Evolutionary conservation across 2,329 filamentous ascomycete genomes (phyloP).

Genomic region (Venturia asperata): DNA sequence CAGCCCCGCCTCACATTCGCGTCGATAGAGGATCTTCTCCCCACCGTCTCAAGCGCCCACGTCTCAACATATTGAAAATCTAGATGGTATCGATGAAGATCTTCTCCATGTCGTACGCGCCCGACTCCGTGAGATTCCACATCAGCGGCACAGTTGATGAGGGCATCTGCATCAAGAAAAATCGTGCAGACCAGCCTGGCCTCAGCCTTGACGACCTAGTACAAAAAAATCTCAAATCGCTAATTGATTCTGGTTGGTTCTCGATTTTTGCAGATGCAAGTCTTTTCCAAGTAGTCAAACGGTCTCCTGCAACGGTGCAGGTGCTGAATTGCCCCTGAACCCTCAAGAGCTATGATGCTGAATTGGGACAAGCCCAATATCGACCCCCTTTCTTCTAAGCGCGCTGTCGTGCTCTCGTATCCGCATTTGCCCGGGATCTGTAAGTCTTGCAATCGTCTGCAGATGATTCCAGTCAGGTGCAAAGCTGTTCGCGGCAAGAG

Average conservation of each 20-base stretch:
- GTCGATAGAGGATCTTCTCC: background rate
- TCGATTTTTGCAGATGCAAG: background rate
- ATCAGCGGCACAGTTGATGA: background rate
- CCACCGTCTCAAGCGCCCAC: background rate
- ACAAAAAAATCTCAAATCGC: background rate
- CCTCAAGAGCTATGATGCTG: background rate
- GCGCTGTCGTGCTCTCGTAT: background rate
- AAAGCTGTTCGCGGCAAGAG: background rate
- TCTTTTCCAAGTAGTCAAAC: background rate
- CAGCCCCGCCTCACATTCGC: background rate
- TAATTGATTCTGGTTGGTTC: background rate
- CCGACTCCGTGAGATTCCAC: background rate
- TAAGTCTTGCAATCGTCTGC: background rate
- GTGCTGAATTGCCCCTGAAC: background rate
- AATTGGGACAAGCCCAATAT: background rate
- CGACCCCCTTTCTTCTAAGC: background rate
- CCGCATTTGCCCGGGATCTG: background rate
- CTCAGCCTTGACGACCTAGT: constrained; percentile 1
- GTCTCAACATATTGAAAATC: background rate
- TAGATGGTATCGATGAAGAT: background rate
- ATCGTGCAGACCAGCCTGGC: background rate
- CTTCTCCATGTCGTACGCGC: background rate
- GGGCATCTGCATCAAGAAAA: background rate
- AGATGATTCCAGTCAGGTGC: background rate
- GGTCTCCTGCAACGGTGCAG: background rate